phyloP scores from a whole-genome alignment of 768 basidiomycete species.

The Serendipita vermifera region DNA sequence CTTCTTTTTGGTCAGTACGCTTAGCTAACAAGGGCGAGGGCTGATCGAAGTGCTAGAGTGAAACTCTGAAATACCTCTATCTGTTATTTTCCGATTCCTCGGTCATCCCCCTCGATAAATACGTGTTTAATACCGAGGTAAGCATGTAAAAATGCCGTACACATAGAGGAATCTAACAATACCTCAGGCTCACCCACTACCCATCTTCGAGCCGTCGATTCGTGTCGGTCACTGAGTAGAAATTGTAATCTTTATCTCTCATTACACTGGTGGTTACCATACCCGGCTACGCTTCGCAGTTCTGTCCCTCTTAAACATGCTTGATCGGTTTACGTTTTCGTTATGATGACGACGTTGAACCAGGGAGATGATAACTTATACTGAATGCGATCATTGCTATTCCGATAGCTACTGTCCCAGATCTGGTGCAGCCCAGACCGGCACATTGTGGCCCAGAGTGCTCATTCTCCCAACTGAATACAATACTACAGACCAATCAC shows the following conservation, averaged over 20 bases:
- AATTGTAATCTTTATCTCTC: too few relatives aligned
- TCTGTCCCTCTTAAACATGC: background rate
- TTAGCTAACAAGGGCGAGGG: background rate
- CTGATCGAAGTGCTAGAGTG: constrained; percentile 40
- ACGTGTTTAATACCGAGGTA: constrained; percentile 90
- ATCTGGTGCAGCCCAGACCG: too few relatives aligned
- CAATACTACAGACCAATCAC: too few relatives aligned
- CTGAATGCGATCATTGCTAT: too few relatives aligned
- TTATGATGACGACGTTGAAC: background rate
- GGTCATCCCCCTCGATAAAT: constrained; percentile 54
- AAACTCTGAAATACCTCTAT: constrained; percentile 85
- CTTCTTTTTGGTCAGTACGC: constrained; percentile 60
- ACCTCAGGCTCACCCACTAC: constrained; percentile 51
- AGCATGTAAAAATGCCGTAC: constrained; percentile 11
- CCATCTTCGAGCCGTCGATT: constrained; percentile 47
- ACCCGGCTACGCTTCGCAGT: background rate
- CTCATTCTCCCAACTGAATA: too few relatives aligned
- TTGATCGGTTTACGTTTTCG: background rate
- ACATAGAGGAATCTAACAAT: background rate
- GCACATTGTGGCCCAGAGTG: too few relatives aligned
- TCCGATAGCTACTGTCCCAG: too few relatives aligned
- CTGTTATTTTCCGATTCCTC: constrained; percentile 65
- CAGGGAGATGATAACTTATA: background rate
- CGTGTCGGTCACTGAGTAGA: constrained; percentile 14
- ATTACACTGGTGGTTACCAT: too few relatives aligned